Percentiles rank a stretch among this genome's conserved stretches.
phyloP scores from a whole-genome alignment of 179 eudicot genomes.

The Vitellaria paradoxa region DNA sequence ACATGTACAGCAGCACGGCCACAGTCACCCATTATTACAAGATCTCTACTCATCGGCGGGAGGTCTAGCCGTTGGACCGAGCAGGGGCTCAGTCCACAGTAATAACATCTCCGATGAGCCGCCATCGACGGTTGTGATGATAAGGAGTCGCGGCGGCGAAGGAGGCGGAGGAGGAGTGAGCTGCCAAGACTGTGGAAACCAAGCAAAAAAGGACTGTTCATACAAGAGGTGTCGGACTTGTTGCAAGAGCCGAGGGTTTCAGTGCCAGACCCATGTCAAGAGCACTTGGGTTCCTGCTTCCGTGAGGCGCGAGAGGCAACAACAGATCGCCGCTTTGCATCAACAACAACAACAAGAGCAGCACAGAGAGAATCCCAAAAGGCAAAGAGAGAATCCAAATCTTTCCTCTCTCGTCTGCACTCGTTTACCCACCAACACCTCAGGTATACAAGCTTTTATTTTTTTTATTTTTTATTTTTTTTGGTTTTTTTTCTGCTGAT shows the following conservation, averaged over 20 bases:
- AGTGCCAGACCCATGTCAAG: slow-evolving; percentile 78
- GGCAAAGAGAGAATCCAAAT: background rate
- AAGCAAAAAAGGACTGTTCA: slow-evolving; percentile 82
- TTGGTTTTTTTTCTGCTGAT: background rate
- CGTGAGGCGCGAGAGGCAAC: slow-evolving; percentile 61
- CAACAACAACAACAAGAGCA: slow-evolving; percentile 15
- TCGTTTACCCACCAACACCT: slow-evolving; percentile 28
- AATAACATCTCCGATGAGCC: slow-evolving; percentile 10
- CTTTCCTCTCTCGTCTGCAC: slow-evolving; percentile 35
- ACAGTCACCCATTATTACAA: slow-evolving; percentile 17
- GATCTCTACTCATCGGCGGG: slow-evolving; percentile 37
- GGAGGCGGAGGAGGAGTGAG: slow-evolving; percentile 40
- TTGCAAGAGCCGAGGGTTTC: slow-evolving; percentile 79
- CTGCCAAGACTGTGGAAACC: slow-evolving; percentile 93
- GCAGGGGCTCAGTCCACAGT: slow-evolving; percentile 6
- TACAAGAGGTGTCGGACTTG: slow-evolving; percentile 92
- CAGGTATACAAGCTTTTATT: slow-evolving; percentile 19
- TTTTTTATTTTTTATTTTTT: slow-evolving; percentile 7
- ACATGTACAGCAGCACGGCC: background rate
- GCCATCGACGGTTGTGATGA: slow-evolving; percentile 33
- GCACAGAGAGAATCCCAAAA: slow-evolving; percentile 19
- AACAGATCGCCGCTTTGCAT: slow-evolving; percentile 25
- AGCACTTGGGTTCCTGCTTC: slow-evolving; percentile 96
- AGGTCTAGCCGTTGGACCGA: slow-evolving; percentile 27
- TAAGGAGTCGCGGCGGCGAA: slow-evolving; percentile 13